Base-by-base conservation (phyloP, 768 basidiomycete species). In the Suillus subluteus region DNA sequence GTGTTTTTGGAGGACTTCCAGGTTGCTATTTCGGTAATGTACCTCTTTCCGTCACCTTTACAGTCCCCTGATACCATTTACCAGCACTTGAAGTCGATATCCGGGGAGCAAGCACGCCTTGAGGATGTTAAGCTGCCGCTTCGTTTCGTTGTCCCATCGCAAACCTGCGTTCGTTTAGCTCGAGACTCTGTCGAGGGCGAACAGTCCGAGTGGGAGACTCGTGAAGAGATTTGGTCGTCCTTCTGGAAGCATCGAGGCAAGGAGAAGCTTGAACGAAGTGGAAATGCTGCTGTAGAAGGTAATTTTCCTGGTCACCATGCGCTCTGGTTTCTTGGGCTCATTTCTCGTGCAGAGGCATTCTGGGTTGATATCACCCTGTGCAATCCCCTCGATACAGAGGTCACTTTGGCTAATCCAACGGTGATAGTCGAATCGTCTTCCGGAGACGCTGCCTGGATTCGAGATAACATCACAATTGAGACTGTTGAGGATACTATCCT, bases 1-100 rank as follows among this genome's bases (percentile, higher is more conserved):
- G 81, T 94, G 7, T 91, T 87, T 66, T 74, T 98, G 43, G 94
- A 97, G 66, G 97, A 99, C 79, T 94, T 99, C 72, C 85, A 87
- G 30, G 87, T 95, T 16, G 94, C 98, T 6, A 91, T 92, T 71
- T 85, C 88, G 73, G 96, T 96, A 74, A 65, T 84, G 70, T 23
- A n/a, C 63, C 44, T 15, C 15, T 2, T 38, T 63, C 23, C 26
- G 8, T 64, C 43, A 21, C 30, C 21, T 9, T n/a, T 43, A 6
- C 41, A 58, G 35, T 58, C n/a, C 50, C 43, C 35, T 62, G 64
- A 65, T 59, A 65, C 54, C 64, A 62, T 26, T 37, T 18, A 66
- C 3, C 64, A 96, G 95, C 95, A 97, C 79, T 83, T 92, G 68
- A 87, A 83, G 64, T 82, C 86, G 2, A 90, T 86, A 21, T 83